phyloP scores from a whole-genome alignment of 352 stramenopile genomes.

The Phytophthora kernoviae region DNA sequence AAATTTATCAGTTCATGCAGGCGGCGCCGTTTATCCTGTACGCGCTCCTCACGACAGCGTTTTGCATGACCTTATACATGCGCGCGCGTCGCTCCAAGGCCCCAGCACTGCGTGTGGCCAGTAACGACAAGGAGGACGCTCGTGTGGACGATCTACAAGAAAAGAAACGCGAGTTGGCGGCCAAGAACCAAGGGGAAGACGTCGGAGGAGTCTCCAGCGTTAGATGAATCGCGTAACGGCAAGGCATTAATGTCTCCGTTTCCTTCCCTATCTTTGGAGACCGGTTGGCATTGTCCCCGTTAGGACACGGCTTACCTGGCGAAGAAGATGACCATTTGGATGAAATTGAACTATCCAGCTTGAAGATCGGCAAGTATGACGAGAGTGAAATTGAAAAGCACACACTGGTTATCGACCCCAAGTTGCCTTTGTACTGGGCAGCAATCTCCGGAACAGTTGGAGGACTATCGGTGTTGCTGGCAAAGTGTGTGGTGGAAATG shows the following conservation, averaged over 20 bases:
- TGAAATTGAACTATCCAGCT: conserved; percentile 55
- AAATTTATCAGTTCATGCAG: conserved; percentile 86
- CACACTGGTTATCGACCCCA: conserved; percentile 85
- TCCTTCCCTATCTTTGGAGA: conserved; percentile 71
- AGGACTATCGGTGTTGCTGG: conserved; percentile 82
- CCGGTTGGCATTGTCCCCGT: conserved; percentile 49
- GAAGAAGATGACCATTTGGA: conserved; percentile 66
- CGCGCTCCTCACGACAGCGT: conserved; percentile 77
- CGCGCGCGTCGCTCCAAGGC: conserved; percentile 81
- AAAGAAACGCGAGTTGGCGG: conserved; percentile 54
- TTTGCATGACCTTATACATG: conserved; percentile 85
- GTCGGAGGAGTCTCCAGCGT: conserved; percentile 26
- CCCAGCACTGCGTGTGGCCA: conserved; percentile 71
- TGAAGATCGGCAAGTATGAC: conserved; percentile 63
- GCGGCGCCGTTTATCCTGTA: conserved; percentile 86
- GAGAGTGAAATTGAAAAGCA: conserved; percentile 83
- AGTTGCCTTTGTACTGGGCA: conserved; percentile 87
- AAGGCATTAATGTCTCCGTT: conserved; percentile 83
- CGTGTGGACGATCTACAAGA: conserved; percentile 59
- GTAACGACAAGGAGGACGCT: conserved; percentile 53
- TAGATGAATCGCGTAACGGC: conserved; percentile 29
- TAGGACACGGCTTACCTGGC: conserved; percentile 34
- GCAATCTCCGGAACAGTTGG: conserved; percentile 85
- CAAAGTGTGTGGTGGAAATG: conserved; percentile 86
- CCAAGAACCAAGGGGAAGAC: conserved; percentile 35